Evolutionary conservation across 345 rosid species (phyloP).

Genomic region (Dipteronia sinensis): DNA sequence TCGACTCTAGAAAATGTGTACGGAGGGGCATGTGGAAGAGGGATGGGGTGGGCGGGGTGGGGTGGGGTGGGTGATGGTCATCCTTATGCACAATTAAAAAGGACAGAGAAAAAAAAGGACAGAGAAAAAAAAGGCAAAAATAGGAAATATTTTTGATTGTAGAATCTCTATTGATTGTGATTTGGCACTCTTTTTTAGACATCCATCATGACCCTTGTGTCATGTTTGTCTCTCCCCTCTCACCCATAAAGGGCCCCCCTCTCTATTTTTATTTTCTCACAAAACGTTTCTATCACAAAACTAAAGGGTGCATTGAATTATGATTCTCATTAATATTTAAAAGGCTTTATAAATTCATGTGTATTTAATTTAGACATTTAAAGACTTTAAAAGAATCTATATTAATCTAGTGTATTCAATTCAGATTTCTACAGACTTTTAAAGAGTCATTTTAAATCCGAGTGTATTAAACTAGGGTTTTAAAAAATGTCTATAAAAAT

Average conservation of each 20-base stretch:
- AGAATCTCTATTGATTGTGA: slow-evolving; percentile 49
- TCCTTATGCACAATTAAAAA: slow-evolving; percentile 15
- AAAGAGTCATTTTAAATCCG: no score
- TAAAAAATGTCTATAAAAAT: no score
- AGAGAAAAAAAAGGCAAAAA: no score
- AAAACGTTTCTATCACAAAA: no score
- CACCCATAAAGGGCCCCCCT: slow-evolving; percentile 23
- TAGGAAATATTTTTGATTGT: slow-evolving; percentile 8
- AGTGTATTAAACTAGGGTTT: no score
- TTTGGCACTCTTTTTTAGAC: slow-evolving; percentile 49
- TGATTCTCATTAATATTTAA: no score
- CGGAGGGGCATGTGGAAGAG: slow-evolving; percentile 43
- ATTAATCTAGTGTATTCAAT: no score
- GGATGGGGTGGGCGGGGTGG: slow-evolving; percentile 39
- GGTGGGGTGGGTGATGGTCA: slow-evolving; percentile 26
- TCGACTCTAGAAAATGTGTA: slow-evolving; percentile 39
- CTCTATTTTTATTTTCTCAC: background rate
- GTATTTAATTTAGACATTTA: no score
- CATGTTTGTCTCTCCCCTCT: slow-evolving; percentile 55
- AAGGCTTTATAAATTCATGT: no score
- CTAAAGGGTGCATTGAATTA: no score
- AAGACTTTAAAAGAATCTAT: no score
- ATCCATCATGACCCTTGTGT: slow-evolving; percentile 59
- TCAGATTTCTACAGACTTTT: no score
- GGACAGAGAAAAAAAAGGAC: background rate